phyloP scores from a whole-genome alignment of 2,329 filamentous ascomycete species.

The Arachnomyces sp. region DNA sequence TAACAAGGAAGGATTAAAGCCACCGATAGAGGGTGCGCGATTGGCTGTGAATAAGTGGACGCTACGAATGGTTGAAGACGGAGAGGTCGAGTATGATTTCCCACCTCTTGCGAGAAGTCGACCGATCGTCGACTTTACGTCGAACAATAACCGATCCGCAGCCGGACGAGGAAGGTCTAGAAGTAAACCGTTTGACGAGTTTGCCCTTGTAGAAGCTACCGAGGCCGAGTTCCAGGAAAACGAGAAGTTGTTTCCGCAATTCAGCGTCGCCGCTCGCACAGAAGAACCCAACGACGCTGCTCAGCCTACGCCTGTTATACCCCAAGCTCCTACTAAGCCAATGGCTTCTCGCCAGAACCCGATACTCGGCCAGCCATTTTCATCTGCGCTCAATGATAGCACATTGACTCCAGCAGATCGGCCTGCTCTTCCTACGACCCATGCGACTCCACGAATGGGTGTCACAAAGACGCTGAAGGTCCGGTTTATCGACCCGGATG shows the following conservation, averaged over 20 bases:
- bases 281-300: conserved; percentile 18
- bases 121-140: conserved; percentile 57
- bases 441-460: conserved; percentile 49
- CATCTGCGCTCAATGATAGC: conserved; percentile 39
- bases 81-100: conserved; percentile 60
- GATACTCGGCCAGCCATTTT: conserved; percentile 39
- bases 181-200: conserved; percentile 61
- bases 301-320: conserved; percentile 11
- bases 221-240: conserved; percentile 51
- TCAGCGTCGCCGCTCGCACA: conserved; percentile 29
- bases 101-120: conserved; percentile 51
- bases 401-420: conserved; percentile 40
- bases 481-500: conserved; percentile 54
- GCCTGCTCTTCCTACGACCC: conserved; percentile 35
- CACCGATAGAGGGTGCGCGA: conserved; percentile 44
- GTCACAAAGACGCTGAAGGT: conserved; percentile 52
- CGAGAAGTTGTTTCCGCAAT: conserved; percentile 49
- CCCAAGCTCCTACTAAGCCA: conserved; percentile 5
- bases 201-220: conserved; percentile 56
- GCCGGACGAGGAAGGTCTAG: conserved; percentile 47
- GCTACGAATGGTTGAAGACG: conserved; percentile 61
- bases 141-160: conserved; percentile 57
- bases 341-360: conserved; percentile 28
- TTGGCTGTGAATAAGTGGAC: conserved; percentile 57
- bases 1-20: conserved; percentile 50